Base-by-base conservation (phyloP, 805 yeast species). In the Suhomyces pyralidae region DNA sequence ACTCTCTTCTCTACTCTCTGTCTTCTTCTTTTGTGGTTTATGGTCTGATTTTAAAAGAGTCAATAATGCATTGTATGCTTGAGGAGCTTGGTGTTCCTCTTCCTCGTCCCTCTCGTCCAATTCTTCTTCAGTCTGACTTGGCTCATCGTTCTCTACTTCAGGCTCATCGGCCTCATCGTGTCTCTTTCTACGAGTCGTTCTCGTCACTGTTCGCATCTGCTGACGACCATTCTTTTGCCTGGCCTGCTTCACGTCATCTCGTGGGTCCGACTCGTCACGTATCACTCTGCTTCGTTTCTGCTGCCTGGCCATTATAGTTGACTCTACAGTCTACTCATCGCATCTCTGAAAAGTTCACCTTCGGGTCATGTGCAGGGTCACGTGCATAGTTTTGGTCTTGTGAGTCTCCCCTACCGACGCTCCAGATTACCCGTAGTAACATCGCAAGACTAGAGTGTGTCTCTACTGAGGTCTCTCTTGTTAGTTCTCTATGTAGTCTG, bases 31-130 rank as follows among this genome's bases (percentile, higher is more conserved):
- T 22, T 53, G 51, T 48, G 10, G 46, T 47, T 54, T 57, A 28
- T 77, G 79, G 49, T 80, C 84, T 8, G 81, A 67, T 43, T 74
- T 78, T 55, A 87, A 73, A 47, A 88, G 74, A 1, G 89, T 82
- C 61, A 88, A 65, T 47, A 88, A 70, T 1, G 93, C 92, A 58
- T 80, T 78, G 66, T 88, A 87, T 0, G 87, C 88, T 60, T 75
- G 73, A 3, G 78, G 76, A 30, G 68, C 61, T 7, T 58, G 62
- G n/a, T 50, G 58, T 17, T 59, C 58, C 2, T 55, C 57, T 25
- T 47, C 50, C 45, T 38, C 42, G 2, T 38, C 42, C 10, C 17
- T 52, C 8, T 58, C 54, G 7, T 59, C 54, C 7, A 44, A 60
- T 12, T 56, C 61, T 0, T 59, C 64, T 3, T 46, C 59, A 3